Conservation (phyloP, 2,329 filamentous ascomycete genomes). For the Aspergillus intermedius region DNA sequence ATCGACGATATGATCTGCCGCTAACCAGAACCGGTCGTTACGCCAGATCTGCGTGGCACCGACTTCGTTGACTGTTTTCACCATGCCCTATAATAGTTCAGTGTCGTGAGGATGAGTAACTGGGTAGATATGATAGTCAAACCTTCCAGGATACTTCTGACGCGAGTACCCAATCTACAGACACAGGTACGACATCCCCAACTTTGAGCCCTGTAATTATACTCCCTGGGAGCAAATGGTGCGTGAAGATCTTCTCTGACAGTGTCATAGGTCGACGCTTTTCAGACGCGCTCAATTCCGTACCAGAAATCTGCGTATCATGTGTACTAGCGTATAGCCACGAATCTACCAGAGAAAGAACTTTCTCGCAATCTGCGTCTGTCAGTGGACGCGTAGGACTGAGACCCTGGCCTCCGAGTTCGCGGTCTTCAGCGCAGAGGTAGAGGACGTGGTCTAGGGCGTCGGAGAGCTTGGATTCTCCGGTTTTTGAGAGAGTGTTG, state of each 20-base stretch:
- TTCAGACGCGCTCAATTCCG: background rate
- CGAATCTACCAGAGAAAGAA: background rate
- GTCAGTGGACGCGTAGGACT: background rate
- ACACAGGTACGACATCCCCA: conserved; percentile 38
- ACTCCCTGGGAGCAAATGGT: conserved; percentile 23
- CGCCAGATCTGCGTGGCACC: conserved; percentile 41
- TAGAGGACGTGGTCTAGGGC: background rate
- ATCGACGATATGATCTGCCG: conserved; percentile 45
- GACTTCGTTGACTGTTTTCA: conserved; percentile 34
- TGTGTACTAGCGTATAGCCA: background rate
- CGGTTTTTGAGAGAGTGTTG: background rate
- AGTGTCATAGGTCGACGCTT: conserved; percentile 5
- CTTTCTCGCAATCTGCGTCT: background rate
- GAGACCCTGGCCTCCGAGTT: background rate
- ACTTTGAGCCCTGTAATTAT: conserved; percentile 19
- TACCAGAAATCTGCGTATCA: background rate
- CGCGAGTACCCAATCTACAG: conserved; percentile 44
- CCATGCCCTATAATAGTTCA: conserved; percentile 30
- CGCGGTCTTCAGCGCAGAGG: background rate
- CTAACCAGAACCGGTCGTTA: conserved; percentile 48
- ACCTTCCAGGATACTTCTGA: conserved; percentile 39
- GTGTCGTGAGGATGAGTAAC: background rate
- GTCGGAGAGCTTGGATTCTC: background rate
- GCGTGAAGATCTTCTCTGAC: conserved; percentile 38
- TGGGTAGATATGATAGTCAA: background rate